Conservation (phyloP, 176 grass and related monocot species). For the Thalia dealbata region DNA sequence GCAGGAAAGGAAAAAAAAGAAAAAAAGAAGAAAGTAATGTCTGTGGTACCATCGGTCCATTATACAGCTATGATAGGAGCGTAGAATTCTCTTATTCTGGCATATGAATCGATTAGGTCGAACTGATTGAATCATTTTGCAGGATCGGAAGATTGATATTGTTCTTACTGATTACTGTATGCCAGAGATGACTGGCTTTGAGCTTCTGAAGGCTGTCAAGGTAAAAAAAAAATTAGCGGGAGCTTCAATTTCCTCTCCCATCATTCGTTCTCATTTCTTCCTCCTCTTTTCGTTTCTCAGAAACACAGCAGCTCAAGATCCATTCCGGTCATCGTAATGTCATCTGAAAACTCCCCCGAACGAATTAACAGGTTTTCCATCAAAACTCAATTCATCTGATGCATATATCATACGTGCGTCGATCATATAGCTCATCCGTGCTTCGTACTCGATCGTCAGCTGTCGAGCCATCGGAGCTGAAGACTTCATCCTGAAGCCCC, state of each 20-base stretch:
- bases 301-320: slow-evolving; percentile 52
- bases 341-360: slow-evolving; percentile 82
- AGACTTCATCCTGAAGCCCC: slow-evolving; percentile 77
- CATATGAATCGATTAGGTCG: no score
- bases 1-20: no score
- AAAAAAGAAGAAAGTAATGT: no score
- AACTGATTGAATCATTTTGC: slow-evolving; percentile 10
- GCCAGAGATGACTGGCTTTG: slow-evolving; percentile 92
- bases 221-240: slow-evolving; percentile 24
- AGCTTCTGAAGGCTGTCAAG: slow-evolving; percentile 86
- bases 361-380: slow-evolving; percentile 66
- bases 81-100: no score
- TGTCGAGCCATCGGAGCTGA: slow-evolving; percentile 51
- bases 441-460: background rate
- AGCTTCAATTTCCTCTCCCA: background rate
- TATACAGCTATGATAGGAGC: no score
- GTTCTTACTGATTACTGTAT: slow-evolving; percentile 92
- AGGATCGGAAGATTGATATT: slow-evolving; percentile 77
- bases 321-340: slow-evolving; percentile 91
- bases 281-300: slow-evolving; percentile 19
- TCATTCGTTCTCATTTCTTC: background rate
- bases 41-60: no score
- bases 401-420: no score
- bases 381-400: no score
- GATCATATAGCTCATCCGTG: no score